Conservation (phyloP, 306 rosid species). For the Fagus sylvatica region DNA sequence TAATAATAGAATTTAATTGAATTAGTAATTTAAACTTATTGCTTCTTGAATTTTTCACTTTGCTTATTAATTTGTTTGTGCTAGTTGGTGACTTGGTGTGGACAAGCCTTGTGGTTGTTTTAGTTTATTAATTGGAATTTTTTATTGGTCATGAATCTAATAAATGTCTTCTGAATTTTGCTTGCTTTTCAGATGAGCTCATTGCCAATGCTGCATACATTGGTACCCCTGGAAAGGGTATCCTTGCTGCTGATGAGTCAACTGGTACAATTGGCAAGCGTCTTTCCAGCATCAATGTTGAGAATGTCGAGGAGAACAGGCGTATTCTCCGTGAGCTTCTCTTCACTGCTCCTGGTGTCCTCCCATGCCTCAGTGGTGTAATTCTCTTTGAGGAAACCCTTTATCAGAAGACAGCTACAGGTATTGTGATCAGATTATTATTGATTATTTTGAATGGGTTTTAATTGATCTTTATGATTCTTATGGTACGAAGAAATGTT, state of each 20-base stretch:
- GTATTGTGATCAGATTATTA: slow-evolving; percentile 27
- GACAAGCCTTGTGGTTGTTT: not conserved
- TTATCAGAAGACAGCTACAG: slow-evolving; percentile 74
- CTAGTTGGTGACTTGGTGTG: too few relatives aligned
- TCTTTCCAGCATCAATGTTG: slow-evolving; percentile 72
- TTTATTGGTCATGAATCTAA: too few relatives aligned
- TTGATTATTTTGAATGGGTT: not conserved
- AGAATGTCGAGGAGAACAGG: slow-evolving; percentile 70
- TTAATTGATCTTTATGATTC: not conserved
- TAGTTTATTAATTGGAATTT: not conserved
- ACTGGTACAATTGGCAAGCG: slow-evolving; percentile 98
- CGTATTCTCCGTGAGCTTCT: slow-evolving; percentile 83
- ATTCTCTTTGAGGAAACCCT: slow-evolving; percentile 91
- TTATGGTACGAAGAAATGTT: not conserved
- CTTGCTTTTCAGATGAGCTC: slow-evolving; percentile 69
- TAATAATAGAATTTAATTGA: too few relatives aligned
- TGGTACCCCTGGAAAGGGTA: slow-evolving; percentile 96
- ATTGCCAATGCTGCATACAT: slow-evolving; percentile 83
- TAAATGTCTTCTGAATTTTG: not conserved
- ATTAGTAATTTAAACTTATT: too few relatives aligned
- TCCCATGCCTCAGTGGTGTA: slow-evolving; percentile 76
- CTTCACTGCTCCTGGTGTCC: slow-evolving; percentile 80
- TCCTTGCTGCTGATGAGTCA: slow-evolving; percentile 96
- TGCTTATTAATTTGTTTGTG: too few relatives aligned
- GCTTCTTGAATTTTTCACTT: too few relatives aligned